Base-by-base conservation (phyloP, 2,329 filamentous ascomycete species). In the Septoria linicola region DNA sequence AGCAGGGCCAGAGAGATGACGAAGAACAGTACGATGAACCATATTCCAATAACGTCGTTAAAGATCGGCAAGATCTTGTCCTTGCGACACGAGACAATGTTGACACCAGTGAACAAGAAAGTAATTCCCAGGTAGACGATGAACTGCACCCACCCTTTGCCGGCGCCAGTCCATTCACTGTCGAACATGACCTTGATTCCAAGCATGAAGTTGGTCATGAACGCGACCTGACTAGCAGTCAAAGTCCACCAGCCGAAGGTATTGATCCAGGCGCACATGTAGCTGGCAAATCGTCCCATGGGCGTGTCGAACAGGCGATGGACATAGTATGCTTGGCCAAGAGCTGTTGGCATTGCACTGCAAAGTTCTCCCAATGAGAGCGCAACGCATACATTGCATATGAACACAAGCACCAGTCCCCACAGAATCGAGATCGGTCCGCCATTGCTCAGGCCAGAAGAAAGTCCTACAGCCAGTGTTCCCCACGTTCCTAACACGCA, bases 181-280 rank as follows among this genome's bases (percentile, higher is more conserved):
- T 75, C 68, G 58, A 79, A 81, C 66, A 81, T 71, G 23, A 75
- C 66, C 66, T 79, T 80, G 71, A 82, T 78, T n/a, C 76, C 74
- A 4, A 82, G 68, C 49, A 81, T 68, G 42, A 82, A 80, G 57
- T 80, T 72, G 2, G 77, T 76, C 78, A 82, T 81, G 59, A 82
- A 82, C 10, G 78, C 79, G 19, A 77, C 72, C 53, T 80, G 76
- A 1, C 77, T 80, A 0, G 79, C 80, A 0, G 76, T 76, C 51
- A 82, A 64, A 0, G 78, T 76, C 72, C 78, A 80, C 80, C 80
- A 82, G 10, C 79, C 80, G 51, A 81, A 81, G 0, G 75, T 80
- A 63, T 82, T 82, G 60, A 81, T 79, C 78, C 78, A 82, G 2
- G 79, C 80, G 56, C 78, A 80, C 66, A 82, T 72, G 59, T 82